phyloP scores from a whole-genome alignment of 257 asterid species.

The Plantago ovata region DNA sequence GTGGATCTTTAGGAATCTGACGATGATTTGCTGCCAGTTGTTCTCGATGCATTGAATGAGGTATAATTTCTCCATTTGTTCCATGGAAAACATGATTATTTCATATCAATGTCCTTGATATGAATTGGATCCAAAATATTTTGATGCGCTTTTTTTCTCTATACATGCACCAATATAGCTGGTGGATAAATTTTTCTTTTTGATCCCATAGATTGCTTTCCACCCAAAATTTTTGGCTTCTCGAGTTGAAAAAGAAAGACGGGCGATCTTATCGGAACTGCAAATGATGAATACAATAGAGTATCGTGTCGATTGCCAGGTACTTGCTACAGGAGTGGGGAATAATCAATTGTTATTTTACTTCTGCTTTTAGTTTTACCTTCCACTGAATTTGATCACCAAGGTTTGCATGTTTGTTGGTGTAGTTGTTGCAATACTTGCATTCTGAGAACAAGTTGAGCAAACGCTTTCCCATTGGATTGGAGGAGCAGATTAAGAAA shows the following conservation, averaged over 20 bases:
- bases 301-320: constrained; percentile 99
- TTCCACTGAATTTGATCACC: constrained; percentile 4
- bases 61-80: constrained; percentile 29
- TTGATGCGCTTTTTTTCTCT: constrained; percentile 3
- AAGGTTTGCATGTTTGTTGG: constrained; percentile 28
- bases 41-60: constrained; percentile 97
- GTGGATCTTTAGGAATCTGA: constrained; percentile 69
- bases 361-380: constrained; percentile 11
- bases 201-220: constrained; percentile 72
- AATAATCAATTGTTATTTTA: constrained; percentile 13
- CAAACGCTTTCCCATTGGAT: constrained; percentile 92
- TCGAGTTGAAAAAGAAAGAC: constrained; percentile 96
- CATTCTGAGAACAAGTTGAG: constrained; percentile 98
- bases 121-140: background rate
- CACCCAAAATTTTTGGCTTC: constrained; percentile 89
- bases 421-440: constrained; percentile 86
- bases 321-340: constrained; percentile 29
- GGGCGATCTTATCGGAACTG: constrained; percentile 89
- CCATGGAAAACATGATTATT: background rate
- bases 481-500: constrained; percentile 97
- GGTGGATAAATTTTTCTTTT: constrained; percentile 16
- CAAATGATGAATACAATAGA: constrained; percentile 99
- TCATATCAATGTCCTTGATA: background rate
- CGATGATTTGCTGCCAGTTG: constrained; percentile 88
- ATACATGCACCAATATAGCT: constrained; percentile 10